These are phyloP conservation scores for Zygnema cylindricum DNA, from an alignment of 139 green algal species.

Conservation along the genomic window DNA sequence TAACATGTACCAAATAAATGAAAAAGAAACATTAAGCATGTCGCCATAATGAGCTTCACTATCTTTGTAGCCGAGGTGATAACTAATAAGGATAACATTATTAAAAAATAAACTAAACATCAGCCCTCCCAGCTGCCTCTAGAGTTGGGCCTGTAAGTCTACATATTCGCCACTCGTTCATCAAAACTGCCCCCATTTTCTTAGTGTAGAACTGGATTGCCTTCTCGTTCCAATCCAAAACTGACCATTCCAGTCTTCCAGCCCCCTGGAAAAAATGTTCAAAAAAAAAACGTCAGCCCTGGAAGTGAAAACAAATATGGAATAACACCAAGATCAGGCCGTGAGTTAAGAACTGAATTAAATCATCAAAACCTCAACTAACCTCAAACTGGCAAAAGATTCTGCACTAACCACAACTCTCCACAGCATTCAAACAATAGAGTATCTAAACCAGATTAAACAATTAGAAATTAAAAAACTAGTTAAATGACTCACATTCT, in stretches of 20 bases:
- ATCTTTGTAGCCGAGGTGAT: too few relatives aligned
- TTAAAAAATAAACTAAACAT: too few relatives aligned
- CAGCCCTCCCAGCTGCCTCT: too few relatives aligned
- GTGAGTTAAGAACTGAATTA: constrained; percentile 3
- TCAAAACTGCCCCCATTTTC: constrained; percentile 18
- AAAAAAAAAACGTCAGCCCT: background rate
- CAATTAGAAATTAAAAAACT: constrained; percentile 10
- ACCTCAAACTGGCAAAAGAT: background rate
- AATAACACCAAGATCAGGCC: background rate
- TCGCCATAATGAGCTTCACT: too few relatives aligned
- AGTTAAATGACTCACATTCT: constrained; percentile 14
- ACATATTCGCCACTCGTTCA: constrained; percentile 34
- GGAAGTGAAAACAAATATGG: background rate
- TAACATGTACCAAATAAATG: too few relatives aligned
- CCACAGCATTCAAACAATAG: constrained; percentile 4
- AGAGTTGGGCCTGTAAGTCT: constrained; percentile 25
- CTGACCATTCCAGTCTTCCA: constrained; percentile 33
- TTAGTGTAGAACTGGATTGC: constrained; percentile 42
- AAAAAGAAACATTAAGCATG: too few relatives aligned
- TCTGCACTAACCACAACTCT: background rate
- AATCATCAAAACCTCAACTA: background rate
- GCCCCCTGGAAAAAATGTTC: background rate
- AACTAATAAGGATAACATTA: too few relatives aligned
- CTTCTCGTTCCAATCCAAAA: constrained; percentile 51
- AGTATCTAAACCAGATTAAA: background rate